A percentile compares a stretch with the other conserved stretches of the same genome.
Evolutionary conservation across 108 stramenopile species (phyloP).

Genomic region (Skeletonema potamos): DNA sequence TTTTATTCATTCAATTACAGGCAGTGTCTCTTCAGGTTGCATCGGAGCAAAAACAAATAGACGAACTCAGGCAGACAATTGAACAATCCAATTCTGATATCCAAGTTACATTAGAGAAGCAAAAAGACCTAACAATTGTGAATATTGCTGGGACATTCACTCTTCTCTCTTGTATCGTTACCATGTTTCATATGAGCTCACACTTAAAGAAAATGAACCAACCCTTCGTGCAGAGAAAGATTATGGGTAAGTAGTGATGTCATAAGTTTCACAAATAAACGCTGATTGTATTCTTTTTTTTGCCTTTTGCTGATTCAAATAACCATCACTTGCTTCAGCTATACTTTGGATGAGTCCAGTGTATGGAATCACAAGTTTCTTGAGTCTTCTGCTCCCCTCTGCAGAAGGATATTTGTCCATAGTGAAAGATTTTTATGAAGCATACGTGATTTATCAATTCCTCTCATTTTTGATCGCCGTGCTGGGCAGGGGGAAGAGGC

Average conservation of each 20-base stretch:
- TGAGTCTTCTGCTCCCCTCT: conserved; percentile 64
- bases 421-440: conserved; percentile 66
- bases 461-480: conserved; percentile 81
- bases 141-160: conserved; percentile 84
- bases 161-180: conserved; percentile 68
- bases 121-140: conserved; percentile 62
- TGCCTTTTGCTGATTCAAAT: no score
- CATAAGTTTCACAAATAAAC: no score
- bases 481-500: conserved; percentile 72
- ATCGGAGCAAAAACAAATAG: conserved; percentile 37
- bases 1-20: conserved; percentile 43
- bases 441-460: conserved; percentile 84
- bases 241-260: no score
- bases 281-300: no score
- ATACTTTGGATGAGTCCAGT: conserved; percentile 92
- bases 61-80: conserved; percentile 23
- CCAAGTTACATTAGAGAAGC: conserved; percentile 12
- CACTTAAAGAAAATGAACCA: conserved; percentile 81
- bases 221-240: conserved; percentile 82
- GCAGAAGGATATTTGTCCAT: conserved; percentile 65
- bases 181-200: conserved; percentile 80
- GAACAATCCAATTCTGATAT: conserved; percentile 12
- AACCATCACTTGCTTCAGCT: no score
- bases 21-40: conserved; percentile 30
- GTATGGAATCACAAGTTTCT: conserved; percentile 74